phyloP scores from a whole-genome alignment of 1,139 yeast species.

The Saccharomyces hybrid region DNA sequence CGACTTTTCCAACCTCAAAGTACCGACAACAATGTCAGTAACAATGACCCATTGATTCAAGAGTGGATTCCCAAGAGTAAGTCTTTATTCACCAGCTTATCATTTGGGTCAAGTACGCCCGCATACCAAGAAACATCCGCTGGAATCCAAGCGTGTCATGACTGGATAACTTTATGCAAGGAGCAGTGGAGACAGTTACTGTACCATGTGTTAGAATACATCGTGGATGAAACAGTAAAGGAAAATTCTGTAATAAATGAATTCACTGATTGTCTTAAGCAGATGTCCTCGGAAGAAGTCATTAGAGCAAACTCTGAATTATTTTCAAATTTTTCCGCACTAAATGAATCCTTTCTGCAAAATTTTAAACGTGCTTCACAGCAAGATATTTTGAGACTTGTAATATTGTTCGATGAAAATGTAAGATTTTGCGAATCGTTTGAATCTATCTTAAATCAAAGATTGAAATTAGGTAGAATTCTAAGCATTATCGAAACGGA shows the following conservation, averaged over 20 bases:
- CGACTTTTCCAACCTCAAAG: neutral
- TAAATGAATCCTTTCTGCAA: neutral
- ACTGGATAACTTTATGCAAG: neutral
- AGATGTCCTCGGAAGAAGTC: neutral
- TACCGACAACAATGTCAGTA: neutral
- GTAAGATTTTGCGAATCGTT: conserved; percentile 70
- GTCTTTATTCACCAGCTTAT: neutral
- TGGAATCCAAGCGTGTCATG: neutral
- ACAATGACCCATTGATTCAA: neutral
- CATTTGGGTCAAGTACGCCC: neutral
- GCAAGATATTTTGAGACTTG: conserved; percentile 81
- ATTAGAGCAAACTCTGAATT: neutral
- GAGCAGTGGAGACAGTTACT: neutral
- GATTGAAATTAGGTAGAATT: conserved; percentile 55
- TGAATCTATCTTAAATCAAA: conserved; percentile 62
- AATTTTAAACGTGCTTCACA: neutral
- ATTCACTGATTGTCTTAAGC: neutral
- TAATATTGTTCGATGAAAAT: conserved; percentile 84
- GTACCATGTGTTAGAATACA: neutral
- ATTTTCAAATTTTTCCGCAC: neutral
- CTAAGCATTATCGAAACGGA: conserved; percentile 49
- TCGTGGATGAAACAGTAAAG: neutral
- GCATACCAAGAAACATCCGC: neutral
- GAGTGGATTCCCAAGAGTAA: neutral
- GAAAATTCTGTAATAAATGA: neutral